These are phyloP conservation scores for Cadophora sp. DNA, from an alignment of 2,329 filamentous ascomycete genomes.

Conservation along the genomic window DNA sequence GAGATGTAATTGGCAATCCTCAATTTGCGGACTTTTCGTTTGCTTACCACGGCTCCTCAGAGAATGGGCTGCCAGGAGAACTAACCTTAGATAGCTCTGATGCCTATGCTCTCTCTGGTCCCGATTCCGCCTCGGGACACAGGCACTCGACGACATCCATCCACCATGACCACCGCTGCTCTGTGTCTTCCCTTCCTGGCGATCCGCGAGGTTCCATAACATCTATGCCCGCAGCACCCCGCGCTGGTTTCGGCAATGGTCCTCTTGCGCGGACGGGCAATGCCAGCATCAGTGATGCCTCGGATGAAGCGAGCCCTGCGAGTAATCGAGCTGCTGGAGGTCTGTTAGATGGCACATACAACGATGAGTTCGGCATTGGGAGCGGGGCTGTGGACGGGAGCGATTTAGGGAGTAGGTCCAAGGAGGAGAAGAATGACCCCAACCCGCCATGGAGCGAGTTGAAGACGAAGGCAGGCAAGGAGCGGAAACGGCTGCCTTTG, in stretches of 20 bases:
- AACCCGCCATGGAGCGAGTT: slow-evolving; percentile 79
- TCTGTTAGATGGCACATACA: slow-evolving; percentile 37
- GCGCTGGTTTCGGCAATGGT: slow-evolving; percentile 36
- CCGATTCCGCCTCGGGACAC: slow-evolving; percentile 32
- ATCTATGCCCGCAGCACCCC: slow-evolving; percentile 33
- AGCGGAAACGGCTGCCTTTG: slow-evolving; percentile 88
- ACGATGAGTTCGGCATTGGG: slow-evolving; percentile 64
- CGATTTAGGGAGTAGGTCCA: slow-evolving; percentile 59
- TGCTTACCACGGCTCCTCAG: slow-evolving; percentile 53
- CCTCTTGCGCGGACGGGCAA: slow-evolving; percentile 32
- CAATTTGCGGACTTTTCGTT: slow-evolving; percentile 63
- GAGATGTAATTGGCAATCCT: slow-evolving; percentile 35
- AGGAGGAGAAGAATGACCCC: slow-evolving; percentile 64
- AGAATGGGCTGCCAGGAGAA: slow-evolving; percentile 48
- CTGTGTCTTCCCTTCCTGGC: slow-evolving; percentile 33
- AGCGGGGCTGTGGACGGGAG: slow-evolving; percentile 56
- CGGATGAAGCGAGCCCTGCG: slow-evolving; percentile 44
- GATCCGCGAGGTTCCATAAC: slow-evolving; percentile 37
- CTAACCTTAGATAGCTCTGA: slow-evolving; percentile 36
- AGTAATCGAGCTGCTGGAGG: slow-evolving; percentile 39
- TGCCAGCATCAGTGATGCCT: slow-evolving; percentile 40
- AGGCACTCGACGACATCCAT: slow-evolving; percentile 37
- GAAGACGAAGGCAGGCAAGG: slow-evolving; percentile 93
- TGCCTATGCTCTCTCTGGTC: slow-evolving; percentile 36
- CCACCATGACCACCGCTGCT: slow-evolving; percentile 31